Evolutionary conservation across 768 basidiomycete species (phyloP).

Genomic region (Phanerodontia chrysosporium): DNA sequence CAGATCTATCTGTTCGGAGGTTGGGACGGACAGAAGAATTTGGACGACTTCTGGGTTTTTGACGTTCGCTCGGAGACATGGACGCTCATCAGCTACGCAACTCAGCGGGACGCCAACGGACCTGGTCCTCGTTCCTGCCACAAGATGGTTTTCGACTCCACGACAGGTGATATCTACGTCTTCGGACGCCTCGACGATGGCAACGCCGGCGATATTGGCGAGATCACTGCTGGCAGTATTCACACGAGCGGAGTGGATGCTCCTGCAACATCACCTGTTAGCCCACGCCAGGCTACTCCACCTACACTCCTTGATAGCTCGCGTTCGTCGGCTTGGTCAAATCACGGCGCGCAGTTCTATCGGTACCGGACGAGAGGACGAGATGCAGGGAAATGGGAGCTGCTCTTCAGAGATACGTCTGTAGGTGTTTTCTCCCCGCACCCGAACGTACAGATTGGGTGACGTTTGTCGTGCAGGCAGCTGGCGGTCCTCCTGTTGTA

Average conservation of each 20-base stretch:
- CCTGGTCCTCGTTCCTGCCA: constrained; percentile 74
- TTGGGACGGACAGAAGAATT: constrained; percentile 66
- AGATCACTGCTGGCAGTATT: neutral
- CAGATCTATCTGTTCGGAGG: constrained; percentile 77
- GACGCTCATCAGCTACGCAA: constrained; percentile 53
- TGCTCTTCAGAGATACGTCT: constrained; percentile 60
- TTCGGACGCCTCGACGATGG: constrained; percentile 64
- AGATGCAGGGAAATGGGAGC: constrained; percentile 68
- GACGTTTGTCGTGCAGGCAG: constrained; percentile 33
- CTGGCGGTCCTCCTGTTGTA: constrained; percentile 67
- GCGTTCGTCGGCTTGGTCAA: neutral
- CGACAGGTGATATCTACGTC: constrained; percentile 65
- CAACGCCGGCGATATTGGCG: constrained; percentile 28
- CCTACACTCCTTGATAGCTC: neutral
- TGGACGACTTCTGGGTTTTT: constrained; percentile 81
- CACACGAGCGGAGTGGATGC: neutral
- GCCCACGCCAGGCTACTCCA: neutral
- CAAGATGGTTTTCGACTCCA: constrained; percentile 77
- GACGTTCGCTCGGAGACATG: constrained; percentile 56
- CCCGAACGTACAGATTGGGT: neutral
- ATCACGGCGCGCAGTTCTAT: constrained; percentile 68
- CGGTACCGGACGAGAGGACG: constrained; percentile 64
- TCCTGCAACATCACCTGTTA: neutral
- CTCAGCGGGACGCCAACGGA: constrained; percentile 54
- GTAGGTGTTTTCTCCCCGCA: constrained; percentile 34